Base-by-base conservation (phyloP, 352 stramenopile species). In the Thalassiosira livingstoniorum region DNA sequence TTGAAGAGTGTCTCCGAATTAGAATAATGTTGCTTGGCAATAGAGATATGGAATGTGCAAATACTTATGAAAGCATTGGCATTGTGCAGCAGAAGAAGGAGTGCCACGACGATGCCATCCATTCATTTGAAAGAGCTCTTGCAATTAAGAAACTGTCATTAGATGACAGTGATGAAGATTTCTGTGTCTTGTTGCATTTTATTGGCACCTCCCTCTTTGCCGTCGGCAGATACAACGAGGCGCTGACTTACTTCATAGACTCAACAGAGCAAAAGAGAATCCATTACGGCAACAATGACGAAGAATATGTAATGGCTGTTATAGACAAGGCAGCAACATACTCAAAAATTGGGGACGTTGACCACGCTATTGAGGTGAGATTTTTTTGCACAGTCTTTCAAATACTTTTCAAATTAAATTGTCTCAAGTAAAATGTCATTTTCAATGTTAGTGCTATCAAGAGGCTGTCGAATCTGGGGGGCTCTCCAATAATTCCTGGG, bases 11-110 rank as follows among this genome's bases (percentile, higher is more conserved):
- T 51, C 80, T 89, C 32, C 62, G 75, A 32, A 88, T 90, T 5
- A 43, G 83, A 87, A 75, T 57, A n/a, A 54, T 65, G 7, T 62
- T 83, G 29, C 63, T 89, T 35, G 83, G 81, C 21, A 83, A 84
- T 35, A 76, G 77, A 62, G 66, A 90, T 60, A 79, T 86, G 55
- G 83, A 92, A 64, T 86, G 79, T 53, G 78, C 76, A 2, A 84
- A 86, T 42, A 88, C 83, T 23, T 86, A 87, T 57, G 86, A 91
- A 70, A 91, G 85, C 23, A 88, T 90, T 58, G 86, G 83, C 15
- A 91, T 90, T 51, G 82, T 91, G 11, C 75, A 91, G 51, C 86
- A 91, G 67, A 90, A 91, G 71, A 79, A 54, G 25, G 61, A 79
- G 21, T 75, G 61, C 31, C 84, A 90, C 21, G 76, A 86, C 80